Evolutionary conservation across 163 green algal genomes (phyloP).

Genomic region (Chlamydomonas reinhardtii): DNA sequence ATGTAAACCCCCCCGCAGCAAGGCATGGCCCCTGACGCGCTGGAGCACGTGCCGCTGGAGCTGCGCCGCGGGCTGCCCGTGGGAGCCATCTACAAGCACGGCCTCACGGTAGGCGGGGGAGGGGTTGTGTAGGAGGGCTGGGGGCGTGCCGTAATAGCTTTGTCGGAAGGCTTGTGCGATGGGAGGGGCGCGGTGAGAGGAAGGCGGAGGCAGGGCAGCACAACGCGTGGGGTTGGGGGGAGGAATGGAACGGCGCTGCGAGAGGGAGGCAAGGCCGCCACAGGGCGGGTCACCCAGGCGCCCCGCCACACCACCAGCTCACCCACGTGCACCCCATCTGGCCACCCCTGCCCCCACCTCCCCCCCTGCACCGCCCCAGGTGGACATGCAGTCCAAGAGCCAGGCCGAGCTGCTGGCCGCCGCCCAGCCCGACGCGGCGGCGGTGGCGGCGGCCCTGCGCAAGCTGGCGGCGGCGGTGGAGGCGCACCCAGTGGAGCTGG

Average conservation of each 20-base stretch:
- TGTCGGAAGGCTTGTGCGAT: too few species aligned
- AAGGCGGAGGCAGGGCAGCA: too few species aligned
- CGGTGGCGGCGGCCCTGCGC: conserved; percentile 63
- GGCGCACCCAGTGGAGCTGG: conserved; percentile 45
- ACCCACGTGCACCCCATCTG: too few species aligned
- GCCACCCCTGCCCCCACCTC: too few species aligned
- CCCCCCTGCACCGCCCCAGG: too few species aligned
- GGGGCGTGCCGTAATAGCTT: too few species aligned
- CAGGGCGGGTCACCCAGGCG: too few species aligned
- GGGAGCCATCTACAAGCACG: conserved; percentile 49
- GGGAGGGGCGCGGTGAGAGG: neutral
- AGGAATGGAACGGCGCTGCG: too few species aligned
- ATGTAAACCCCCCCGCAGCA: neutral
- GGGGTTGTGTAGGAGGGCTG: neutral
- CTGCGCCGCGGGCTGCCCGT: conserved; percentile 66
- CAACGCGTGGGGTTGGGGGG: too few species aligned
- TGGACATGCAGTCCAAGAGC: too few species aligned
- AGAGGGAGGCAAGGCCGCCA: too few species aligned
- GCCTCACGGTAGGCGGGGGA: conserved; percentile 44
- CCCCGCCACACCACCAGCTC: too few species aligned
- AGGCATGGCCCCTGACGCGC: neutral
- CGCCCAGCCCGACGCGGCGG: conserved; percentile 16
- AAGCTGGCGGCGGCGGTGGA: conserved; percentile 71
- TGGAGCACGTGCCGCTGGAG: conserved; percentile 46
- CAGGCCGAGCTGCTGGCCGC: conserved; percentile 4